Evolutionary conservation across 1,284 basidiomycete genomes (phyloP).

Genomic region (Cryptococcus maquisensis): DNA sequence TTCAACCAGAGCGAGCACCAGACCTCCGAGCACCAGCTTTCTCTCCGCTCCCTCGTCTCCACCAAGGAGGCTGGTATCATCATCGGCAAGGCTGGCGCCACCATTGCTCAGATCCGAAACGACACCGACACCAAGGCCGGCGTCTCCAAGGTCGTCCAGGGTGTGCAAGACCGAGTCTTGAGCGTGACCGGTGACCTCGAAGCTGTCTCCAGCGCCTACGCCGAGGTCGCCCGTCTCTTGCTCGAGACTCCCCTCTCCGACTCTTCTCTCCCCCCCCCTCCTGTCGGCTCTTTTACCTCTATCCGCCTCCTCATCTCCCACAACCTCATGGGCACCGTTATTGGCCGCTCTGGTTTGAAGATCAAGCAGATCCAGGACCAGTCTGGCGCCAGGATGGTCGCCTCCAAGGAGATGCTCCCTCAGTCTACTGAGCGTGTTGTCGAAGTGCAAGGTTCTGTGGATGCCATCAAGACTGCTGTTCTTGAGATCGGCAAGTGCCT

Average conservation of each 20-base stretch:
- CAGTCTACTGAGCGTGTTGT: conserved; percentile 98
- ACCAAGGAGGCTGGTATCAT: conserved; percentile 97
- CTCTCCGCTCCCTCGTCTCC: conserved; percentile 85
- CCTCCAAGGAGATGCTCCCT: conserved; percentile 97
- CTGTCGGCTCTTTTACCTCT: conserved; percentile 72
- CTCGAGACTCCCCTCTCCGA: conserved; percentile 62
- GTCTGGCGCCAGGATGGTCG: conserved; percentile 95
- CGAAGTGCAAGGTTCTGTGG: conserved; percentile 88
- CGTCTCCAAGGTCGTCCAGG: conserved; percentile 95
- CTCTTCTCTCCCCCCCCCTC: conserved; percentile 63
- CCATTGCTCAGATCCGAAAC: conserved; percentile 92
- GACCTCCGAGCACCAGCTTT: conserved; percentile 52
- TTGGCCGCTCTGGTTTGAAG: conserved; percentile 93
- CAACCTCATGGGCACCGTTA: conserved; percentile 99
- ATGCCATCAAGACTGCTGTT: conserved; percentile 84
- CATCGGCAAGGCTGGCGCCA: conserved; percentile 90
- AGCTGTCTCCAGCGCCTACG: conserved; percentile 89
- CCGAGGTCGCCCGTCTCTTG: conserved; percentile 89
- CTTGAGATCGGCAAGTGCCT: conserved; percentile 94
- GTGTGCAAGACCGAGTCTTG: conserved; percentile 95
- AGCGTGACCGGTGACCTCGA: conserved; percentile 88
- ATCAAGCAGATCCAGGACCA: conserved; percentile 99
- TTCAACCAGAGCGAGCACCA: conserved; percentile 11
- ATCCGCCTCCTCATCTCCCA: conserved; percentile 96
- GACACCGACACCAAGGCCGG: conserved; percentile 96